Base-by-base conservation (phyloP, 1,284 basidiomycete genomes). In the Fomitiporia mediterranea region DNA sequence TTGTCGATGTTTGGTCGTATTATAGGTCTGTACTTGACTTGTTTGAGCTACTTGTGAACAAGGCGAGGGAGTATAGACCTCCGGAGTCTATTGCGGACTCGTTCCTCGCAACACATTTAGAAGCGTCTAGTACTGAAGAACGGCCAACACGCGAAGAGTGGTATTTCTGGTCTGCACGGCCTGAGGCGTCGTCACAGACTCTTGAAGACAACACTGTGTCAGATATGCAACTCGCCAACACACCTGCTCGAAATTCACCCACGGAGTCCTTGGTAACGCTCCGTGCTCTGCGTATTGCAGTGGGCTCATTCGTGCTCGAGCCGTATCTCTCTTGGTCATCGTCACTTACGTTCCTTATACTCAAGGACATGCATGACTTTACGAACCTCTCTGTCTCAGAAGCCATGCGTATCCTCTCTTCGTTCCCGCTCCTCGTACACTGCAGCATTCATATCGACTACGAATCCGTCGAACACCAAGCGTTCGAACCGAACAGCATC, bases 111-210 rank as follows among this genome's bases (percentile, higher is more conserved):
- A 60, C 58, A 11, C 58, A 60, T 35, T 17, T 60, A 7, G 49
- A 56, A 27, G 27, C 51, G n/a, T 37, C 40, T 9, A 56, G 55
- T 39, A 48, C 34, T 21, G 50, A 60, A 19, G 39, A 30, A 6
- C 50, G 37, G 5, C 54, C 58, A 8, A 27, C 37, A 2, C 38
- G 49, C 3, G 55, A 60, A 30, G 58, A 60, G 23, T 60, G 58
- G 58, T 56, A 60, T 43, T 60, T 60, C 49, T 60, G 58, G 58
- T 53, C 54, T 30, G 42, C 58, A 6, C 19, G 48, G 19, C 35
- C 46, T 11, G 23, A 13, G 3, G 19, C 47, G 17, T 11, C 28
- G 4, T 11, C 25, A 21, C 17, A 25, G 13, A 17, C 13, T 1
- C 28, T 40, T 13, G n/a, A 32, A 2, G 11, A 19, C 7, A 25